These are phyloP conservation scores for Rutstroemia sp. DNA, from an alignment of 2,329 filamentous ascomycete species.

Conservation along the genomic window DNA sequence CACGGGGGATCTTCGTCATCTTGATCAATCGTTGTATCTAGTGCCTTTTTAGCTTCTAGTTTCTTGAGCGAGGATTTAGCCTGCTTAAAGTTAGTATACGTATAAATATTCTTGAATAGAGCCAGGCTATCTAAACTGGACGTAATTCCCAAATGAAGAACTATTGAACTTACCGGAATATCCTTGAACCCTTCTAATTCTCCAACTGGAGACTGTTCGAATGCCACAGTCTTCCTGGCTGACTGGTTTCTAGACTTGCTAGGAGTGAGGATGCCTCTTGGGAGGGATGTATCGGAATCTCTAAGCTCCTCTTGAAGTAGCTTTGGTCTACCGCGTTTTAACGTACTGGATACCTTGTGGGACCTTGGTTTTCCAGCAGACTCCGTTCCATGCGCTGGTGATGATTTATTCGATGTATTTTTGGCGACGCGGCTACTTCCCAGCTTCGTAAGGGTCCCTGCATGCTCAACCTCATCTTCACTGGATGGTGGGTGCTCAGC, in stretches of 20 bases:
- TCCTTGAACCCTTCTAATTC: constrained; percentile 42
- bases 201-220: constrained; percentile 39
- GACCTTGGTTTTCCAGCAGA: constrained; percentile 12
- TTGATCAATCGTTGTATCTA: background rate
- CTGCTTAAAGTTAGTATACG: background rate
- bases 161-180: constrained; percentile 28
- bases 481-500: background rate
- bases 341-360: background rate
- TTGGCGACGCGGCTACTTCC: background rate
- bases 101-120: no score
- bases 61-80: background rate
- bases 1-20: background rate
- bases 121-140: no score
- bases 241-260: constrained; percentile 36
- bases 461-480: background rate
- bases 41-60: background rate
- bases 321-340: constrained; percentile 15
- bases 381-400: background rate
- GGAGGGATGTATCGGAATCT: constrained; percentile 10
- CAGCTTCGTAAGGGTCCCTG: background rate
- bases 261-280: constrained; percentile 51
- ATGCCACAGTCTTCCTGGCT: constrained; percentile 48
- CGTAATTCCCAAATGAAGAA: no score
- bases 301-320: background rate
- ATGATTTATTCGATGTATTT: background rate